phyloP scores from a whole-genome alignment of 129 eudicot genomes.

The Daucus carota region DH1_v3.0 NC_030387.2:30969501-30970000 shows the following conservation, averaged over 20 bases:
- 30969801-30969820: not conserved
- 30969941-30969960: not conserved
- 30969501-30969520: too few relatives aligned
- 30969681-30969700: constrained; percentile 21
- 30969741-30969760: not conserved
- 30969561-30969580: not conserved
- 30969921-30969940: not conserved
- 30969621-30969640: too few relatives aligned
- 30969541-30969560: not conserved
- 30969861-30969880: not conserved
- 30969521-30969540: not conserved
- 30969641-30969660: too few relatives aligned
- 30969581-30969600: not conserved
- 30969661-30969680: constrained; percentile 5
- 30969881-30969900: not conserved
- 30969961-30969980: not conserved
- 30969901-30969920: not conserved
- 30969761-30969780: not conserved
- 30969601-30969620: too few relatives aligned
- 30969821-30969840: not conserved
- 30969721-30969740: constrained; percentile 17
- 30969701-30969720: constrained; percentile 5
- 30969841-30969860: not conserved
- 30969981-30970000: not conserved
- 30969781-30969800: not conserved